Base-by-base conservation (phyloP, 139 green algal genomes). In the Chlamydomonas sp. region DNA sequence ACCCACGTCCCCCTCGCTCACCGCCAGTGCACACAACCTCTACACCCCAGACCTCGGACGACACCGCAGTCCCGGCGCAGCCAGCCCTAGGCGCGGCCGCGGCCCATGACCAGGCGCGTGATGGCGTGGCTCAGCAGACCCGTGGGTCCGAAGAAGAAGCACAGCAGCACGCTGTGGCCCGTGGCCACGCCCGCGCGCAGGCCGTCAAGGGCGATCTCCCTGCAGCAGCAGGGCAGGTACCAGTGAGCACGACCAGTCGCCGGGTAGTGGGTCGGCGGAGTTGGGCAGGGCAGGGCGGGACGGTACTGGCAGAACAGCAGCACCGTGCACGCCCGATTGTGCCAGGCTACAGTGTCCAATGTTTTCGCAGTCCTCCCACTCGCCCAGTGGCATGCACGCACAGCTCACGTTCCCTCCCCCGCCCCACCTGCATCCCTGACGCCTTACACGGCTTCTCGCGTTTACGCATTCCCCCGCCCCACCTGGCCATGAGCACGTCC, bases 91-190 rank as follows among this genome's bases (percentile, higher is more conserved):
- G 8, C 10, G 64, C 64, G 8, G 64, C 64, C 64, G 64, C 64
- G 64, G 0, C 31, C 63, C 9, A 90, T 31, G 2, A 81, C 18
- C 18, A 83, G 75, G 17, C 89, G 90, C 7, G 95, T 97, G 12
- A 93, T 3, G 18, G 93, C 72, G 91, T 98, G 96, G 77, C 84
- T 93, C 58, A 98, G 78, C 59, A 98, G 90, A 16, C 96, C 96
- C n/a, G 93, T 87, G 60, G 96, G 96, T 20, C 95, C 96, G 68
- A 97, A 96, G 95, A 98, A 97, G 88, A 98, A 98, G 89, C 96
- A 98, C 31, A 98, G 92, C 61, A 98, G 88, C n/a, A 97, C 76
- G 1, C 93, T 96, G 87, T 98, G 95, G 1, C 78, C 74, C 2
- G 90, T 94, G 60, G 86, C 63, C 7, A 96, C 58, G n/a, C 90